Evolutionary conservation across 2,329 filamentous ascomycete genomes (phyloP).

Genomic region (Fonsecaea pedrosoi): DNA sequence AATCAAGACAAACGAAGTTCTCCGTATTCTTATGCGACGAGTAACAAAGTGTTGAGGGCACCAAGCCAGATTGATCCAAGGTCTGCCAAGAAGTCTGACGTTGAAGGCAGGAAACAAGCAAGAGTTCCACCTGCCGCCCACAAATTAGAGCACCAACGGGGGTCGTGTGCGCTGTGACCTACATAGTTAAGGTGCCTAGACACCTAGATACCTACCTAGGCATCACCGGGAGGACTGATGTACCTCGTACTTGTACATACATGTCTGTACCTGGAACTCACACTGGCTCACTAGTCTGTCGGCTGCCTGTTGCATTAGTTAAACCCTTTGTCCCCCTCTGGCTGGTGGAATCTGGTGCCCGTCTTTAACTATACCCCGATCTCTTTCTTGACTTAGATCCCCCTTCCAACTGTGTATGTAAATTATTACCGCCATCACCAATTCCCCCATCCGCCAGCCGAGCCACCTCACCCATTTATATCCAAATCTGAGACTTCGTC

Average conservation of each 20-base stretch:
- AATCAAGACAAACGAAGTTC: not conserved
- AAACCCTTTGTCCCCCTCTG: not conserved
- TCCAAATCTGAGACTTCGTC: slow-evolving; percentile 13
- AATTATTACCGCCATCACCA: not conserved
- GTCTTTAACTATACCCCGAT: not conserved
- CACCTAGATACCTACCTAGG: too few relatives aligned
- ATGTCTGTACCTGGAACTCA: not conserved
- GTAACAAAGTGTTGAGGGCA: not conserved
- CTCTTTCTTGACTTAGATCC: not conserved
- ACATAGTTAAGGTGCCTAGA: too few relatives aligned
- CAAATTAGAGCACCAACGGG: not conserved
- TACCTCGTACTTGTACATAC: not conserved
- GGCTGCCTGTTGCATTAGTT: too few relatives aligned
- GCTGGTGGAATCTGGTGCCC: not conserved
- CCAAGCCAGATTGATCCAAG: not conserved
- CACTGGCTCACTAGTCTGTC: not conserved
- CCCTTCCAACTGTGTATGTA: not conserved
- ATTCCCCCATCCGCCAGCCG: slow-evolving; percentile 13
- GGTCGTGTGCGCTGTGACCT: not conserved
- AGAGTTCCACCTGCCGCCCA: too few relatives aligned
- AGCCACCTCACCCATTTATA: slow-evolving; percentile 7
- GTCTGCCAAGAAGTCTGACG: not conserved
- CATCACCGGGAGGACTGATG: too few relatives aligned
- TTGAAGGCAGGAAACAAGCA: not conserved
- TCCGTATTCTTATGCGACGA: not conserved